Base-by-base conservation (phyloP, 345 rosid genomes). In the Bretschneidera sinensis region DNA sequence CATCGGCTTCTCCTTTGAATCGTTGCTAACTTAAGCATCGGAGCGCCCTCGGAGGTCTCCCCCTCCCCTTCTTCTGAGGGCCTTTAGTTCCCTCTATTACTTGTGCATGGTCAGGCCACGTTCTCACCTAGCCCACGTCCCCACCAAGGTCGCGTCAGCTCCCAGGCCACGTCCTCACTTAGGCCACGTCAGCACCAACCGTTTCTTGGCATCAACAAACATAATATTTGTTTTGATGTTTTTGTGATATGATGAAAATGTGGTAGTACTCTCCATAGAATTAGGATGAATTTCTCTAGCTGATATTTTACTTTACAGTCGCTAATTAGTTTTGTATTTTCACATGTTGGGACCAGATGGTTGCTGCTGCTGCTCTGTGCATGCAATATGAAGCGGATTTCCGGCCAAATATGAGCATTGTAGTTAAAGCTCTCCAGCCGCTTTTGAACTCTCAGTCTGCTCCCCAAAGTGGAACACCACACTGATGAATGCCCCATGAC, bases 381-480 rank as follows among this genome's bases (percentile, higher is more conserved):
- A 78, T 88, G 61, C 92, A 88, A 56, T 85, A 85, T 24, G 92
- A 88, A 79, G 83, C 92, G 39, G 86, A 88, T 71, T 83, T 88
- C 59, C 74, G 89, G 53, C 96, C 96, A 50, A 88, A 81, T 67
- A 85, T 88, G 87, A 80, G 87, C 81, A 85, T 88, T 21, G 83
- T 88, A 47, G 92, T 85, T 24, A 85, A 88, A 74, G 89, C 92
- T 58, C 87, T 85, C 64, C 86, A 80, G 62, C 85, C 96, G 22
- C 85, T 88, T 59, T 51, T 79, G 58, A 72, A 78, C 48, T 53
- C 71, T 39, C 75, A 79, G 17, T 31, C 74, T 19, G 63, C 67
- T 53, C 51, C 67, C 23, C 54, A 17, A 34, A 34, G 17, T 58
- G 69, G 54, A 34, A 33, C 14, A 6, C 21, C 25, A 15, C 47